Base-by-base conservation (phyloP, 345 rosid species). In the Lumnitzera racemosa region DNA sequence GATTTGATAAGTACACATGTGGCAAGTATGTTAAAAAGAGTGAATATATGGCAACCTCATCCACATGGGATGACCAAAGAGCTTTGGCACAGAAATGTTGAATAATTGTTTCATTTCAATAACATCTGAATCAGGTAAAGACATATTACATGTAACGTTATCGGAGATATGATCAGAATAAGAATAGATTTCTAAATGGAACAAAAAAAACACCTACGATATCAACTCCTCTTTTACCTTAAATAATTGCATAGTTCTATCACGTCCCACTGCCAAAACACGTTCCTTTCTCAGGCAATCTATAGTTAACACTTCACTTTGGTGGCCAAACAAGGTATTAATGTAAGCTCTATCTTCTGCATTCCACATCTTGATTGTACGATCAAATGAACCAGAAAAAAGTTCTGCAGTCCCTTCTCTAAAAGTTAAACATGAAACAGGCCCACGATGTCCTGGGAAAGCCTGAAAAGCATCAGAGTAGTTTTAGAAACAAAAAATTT, bases 371-470 rank as follows among this genome's bases (percentile, higher is more conserved):
- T 91, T 91, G 63, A 86, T 69, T n/a, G 87, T 86, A 72, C 98
- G 75, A 78, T 91, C 99, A 77, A 77, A 95, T 55, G 99, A 95
- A 78, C 98, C 99, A 80, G 98, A 95, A 74, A 86, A 91, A 72
- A 95, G 83, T 61, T 95, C 99, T 0, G 88, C 27, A 46, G 90
- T 80, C 43, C 96, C 96, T 50, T 83, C 81, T 82, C 96, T 82
- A 83, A 90, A 95, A 60, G 79, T 75, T 71, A 95, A 76, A 71
- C 94, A 82, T 43, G 99, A 90, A 2, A 95, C 91, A 7, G 96
- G 80, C 29, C 80, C 84, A 76, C 80, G 73, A 67, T 95, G 99
- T 76, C 99, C 99, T 53, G 98, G 77, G 72, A 95, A 95, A 43
- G 96, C 91, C 98, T 90, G 85, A 47, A 70, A 58, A 59, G 61